Percentiles rank a stretch among this genome's conserved stretches.
These are phyloP conservation scores for Cymbopogon citratus DNA, from an alignment of 176 grass and related monocot genomes.

Conservation along the genomic window DNA sequence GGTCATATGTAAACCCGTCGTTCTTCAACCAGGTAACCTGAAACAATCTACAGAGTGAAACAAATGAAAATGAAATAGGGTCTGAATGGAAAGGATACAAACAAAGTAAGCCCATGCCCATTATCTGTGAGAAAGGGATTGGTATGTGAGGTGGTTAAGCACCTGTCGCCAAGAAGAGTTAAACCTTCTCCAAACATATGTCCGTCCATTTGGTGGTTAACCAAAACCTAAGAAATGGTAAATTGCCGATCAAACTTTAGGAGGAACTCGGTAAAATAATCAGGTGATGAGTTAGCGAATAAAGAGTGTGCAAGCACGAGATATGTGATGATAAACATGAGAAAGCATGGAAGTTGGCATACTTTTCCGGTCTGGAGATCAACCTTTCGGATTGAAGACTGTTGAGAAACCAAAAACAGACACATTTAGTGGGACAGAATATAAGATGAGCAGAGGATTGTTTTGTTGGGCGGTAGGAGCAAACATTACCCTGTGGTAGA, in stretches of 20 bases:
- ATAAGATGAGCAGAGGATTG: background rate
- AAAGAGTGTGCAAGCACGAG: background rate
- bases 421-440: background rate
- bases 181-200: slow-evolving; percentile 79
- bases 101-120: background rate
- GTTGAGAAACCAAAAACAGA: slow-evolving; percentile 22
- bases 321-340: background rate
- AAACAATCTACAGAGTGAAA: slow-evolving; percentile 59
- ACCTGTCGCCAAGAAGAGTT: slow-evolving; percentile 76
- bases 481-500: slow-evolving; percentile 55
- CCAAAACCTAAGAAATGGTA: slow-evolving; percentile 44
- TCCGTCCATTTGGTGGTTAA: slow-evolving; percentile 58
- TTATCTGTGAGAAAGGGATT: background rate
- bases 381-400: slow-evolving; percentile 76
- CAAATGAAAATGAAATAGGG: background rate
- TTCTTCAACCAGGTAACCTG: slow-evolving; percentile 88
- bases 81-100: background rate
- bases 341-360: background rate
- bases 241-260: background rate
- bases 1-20: slow-evolving; percentile 68
- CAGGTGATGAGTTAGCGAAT: background rate
- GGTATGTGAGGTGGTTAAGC: background rate
- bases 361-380: slow-evolving; percentile 40
- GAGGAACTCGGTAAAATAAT: background rate
- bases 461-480: background rate